Evolutionary conservation across 2,329 filamentous ascomycete genomes (phyloP).

Genomic region (Exophiala oligosperma): DNA sequence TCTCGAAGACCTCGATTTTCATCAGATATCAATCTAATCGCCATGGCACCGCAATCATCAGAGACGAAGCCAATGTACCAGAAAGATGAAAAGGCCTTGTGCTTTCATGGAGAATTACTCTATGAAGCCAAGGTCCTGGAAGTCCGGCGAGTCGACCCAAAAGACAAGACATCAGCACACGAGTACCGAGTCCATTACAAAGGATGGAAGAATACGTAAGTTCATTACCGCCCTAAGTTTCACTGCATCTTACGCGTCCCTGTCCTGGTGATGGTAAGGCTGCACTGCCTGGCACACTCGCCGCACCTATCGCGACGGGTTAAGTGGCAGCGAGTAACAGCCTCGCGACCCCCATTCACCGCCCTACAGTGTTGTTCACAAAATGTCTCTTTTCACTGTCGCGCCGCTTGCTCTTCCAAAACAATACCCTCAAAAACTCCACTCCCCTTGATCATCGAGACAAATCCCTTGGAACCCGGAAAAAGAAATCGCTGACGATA

Average conservation of each 20-base stretch:
- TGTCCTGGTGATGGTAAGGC: background rate
- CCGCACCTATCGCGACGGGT: background rate
- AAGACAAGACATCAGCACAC: constrained; percentile 71
- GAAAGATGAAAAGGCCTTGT: constrained; percentile 89
- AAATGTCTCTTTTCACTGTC: background rate
- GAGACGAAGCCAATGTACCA: constrained; percentile 54
- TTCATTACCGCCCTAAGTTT: constrained; percentile 31
- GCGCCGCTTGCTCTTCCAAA: background rate
- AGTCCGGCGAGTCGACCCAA: constrained; percentile 60
- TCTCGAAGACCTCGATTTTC: background rate
- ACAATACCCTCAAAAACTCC: background rate
- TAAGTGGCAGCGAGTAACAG: background rate
- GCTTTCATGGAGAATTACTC: constrained; percentile 94
- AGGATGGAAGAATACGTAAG: constrained; percentile 95
- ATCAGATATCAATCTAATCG: constrained; percentile 31
- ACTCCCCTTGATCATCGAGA: background rate
- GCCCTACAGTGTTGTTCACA: background rate
- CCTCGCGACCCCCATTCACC: background rate
- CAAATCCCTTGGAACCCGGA: background rate
- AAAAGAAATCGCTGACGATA: constrained; percentile 9
- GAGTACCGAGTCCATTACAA: constrained; percentile 98
- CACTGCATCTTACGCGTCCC: background rate
- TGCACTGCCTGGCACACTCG: constrained; percentile 1
- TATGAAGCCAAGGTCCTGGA: constrained; percentile 97
- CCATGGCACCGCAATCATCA: constrained; percentile 57